phyloP scores from a whole-genome alignment of 1,284 basidiomycete species.

The Ganoderma meredithae region DNA sequence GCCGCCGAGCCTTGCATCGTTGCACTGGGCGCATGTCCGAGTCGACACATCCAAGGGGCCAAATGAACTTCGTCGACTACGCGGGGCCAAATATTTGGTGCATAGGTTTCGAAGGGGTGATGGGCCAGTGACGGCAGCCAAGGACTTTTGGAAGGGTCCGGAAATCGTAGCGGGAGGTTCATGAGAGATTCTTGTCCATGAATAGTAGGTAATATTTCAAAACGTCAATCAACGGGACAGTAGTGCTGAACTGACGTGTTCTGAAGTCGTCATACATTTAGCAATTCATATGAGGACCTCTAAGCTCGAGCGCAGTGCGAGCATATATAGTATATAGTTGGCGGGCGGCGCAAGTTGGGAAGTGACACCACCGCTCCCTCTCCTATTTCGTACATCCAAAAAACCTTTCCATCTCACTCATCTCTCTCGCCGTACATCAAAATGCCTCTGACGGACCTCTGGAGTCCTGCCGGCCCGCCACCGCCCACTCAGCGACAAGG shows the following conservation, averaged over 20 bases:
- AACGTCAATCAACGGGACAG: background rate
- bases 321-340: background rate
- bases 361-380: background rate
- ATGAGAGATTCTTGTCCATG: background rate
- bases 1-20: background rate
- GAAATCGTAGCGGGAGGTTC: background rate
- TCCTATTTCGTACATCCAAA: background rate
- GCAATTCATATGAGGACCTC: background rate
- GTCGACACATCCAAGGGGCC: background rate
- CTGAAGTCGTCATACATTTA: background rate
- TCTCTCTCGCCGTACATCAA: background rate
- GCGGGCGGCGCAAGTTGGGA: too few species aligned
- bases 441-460: constrained; percentile 7
- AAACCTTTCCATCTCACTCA: background rate
- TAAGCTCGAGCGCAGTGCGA: background rate
- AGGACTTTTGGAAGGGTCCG: background rate
- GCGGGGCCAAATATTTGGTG: background rate
- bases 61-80: background rate
- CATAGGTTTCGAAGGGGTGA: background rate
- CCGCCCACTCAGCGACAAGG: constrained; percentile 43
- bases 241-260: background rate
- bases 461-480: constrained; percentile 1
- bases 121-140: background rate
- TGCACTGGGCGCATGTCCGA: background rate
- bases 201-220: background rate